Base-by-base conservation (phyloP, 2,329 filamentous ascomycete genomes). In the Tothia fuscella region DNA sequence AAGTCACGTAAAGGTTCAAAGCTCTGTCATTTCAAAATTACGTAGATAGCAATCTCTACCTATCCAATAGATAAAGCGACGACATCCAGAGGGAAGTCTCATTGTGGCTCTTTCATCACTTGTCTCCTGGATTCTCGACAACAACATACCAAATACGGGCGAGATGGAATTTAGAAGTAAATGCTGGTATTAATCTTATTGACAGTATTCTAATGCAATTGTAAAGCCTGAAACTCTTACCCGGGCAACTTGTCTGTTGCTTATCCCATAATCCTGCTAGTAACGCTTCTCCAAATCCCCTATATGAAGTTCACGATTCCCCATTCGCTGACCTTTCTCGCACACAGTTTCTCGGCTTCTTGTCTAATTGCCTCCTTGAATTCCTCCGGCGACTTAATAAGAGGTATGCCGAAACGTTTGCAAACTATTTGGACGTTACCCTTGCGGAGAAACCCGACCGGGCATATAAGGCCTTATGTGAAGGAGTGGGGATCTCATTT, bases 381-480 rank as follows among this genome's bases (percentile, higher is more conserved):
- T 40, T 40, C 24, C 7, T 40, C 37, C 19, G 24, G 37, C 37
- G 37, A 40, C 37, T 40, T 20, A 40, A 40, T 40, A 6, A 40
- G 37, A 35, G 37, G 9, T 40, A 76, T 55, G 0, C 55, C 61
- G 46, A 67, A 70, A 40, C 61, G 61, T 44, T 59, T 52, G 46
- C 75, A 79, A 10, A 76, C 65, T 9, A 76, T 58, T 49, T 73
- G 60, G 22, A 82, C 72, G 47, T 81, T 78, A 0, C 74, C 76
- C 16, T 63, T 64, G 53, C 76, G 76, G 56, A 56, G 64, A 49
- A 72, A 81, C 0, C 62, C 63, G 19, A 61, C 53, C 2, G 65
- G 61, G 33, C 69, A 75, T 29, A n/a, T n/a, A n/a, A n/a, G n/a
- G n/a, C n/a, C n/a, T n/a, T n/a, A 29, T 29, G 26, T 29, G 26